Conservation (phyloP, 1,284 basidiomycete genomes). For the Erythrobasidium hasegawianum region DNA sequence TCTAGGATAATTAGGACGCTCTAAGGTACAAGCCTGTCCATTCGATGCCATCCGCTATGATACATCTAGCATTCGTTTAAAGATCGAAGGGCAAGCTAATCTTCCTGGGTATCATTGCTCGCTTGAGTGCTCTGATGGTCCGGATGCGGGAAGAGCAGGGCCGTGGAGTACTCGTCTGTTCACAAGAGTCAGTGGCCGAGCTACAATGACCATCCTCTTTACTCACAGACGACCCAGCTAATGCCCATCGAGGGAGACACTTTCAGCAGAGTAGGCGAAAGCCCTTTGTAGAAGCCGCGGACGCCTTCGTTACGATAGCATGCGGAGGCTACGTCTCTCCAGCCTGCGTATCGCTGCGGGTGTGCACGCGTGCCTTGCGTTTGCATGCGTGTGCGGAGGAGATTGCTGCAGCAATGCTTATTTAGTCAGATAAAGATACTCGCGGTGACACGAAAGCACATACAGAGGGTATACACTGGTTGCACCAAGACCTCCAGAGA, state of each 20-base stretch:
- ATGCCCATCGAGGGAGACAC: conserved; percentile 34
- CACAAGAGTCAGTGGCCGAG: too few relatives aligned
- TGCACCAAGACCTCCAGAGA: conserved; percentile 51
- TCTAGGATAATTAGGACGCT: too few relatives aligned
- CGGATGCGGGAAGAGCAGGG: conserved; percentile 11
- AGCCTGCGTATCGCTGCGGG: conserved; percentile 80
- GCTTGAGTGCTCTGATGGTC: too few relatives aligned
- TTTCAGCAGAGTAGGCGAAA: conserved; percentile 36
- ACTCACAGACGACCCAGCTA: conserved; percentile 15
- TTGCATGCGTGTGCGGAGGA: conserved; percentile 90
- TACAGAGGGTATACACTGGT: conserved; percentile 49
- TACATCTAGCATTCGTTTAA: too few relatives aligned
- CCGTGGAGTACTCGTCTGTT: conserved; percentile 26
- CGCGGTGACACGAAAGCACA: neutral
- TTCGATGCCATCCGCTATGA: too few relatives aligned
- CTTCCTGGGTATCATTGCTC: too few relatives aligned
- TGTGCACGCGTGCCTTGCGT: conserved; percentile 92
- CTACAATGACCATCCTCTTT: too few relatives aligned
- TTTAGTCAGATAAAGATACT: too few relatives aligned
- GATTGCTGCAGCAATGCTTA: too few relatives aligned
- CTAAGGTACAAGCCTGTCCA: too few relatives aligned
- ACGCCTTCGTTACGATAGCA: conserved; percentile 85
- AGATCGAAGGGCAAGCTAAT: too few relatives aligned
- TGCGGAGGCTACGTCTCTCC: conserved; percentile 75
- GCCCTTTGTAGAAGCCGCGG: conserved; percentile 89